Percentiles rank a stretch among this genome's conserved stretches.
phyloP scores from a whole-genome alignment of 176 grass and related monocot species.

The Themeda triandra region DNA sequence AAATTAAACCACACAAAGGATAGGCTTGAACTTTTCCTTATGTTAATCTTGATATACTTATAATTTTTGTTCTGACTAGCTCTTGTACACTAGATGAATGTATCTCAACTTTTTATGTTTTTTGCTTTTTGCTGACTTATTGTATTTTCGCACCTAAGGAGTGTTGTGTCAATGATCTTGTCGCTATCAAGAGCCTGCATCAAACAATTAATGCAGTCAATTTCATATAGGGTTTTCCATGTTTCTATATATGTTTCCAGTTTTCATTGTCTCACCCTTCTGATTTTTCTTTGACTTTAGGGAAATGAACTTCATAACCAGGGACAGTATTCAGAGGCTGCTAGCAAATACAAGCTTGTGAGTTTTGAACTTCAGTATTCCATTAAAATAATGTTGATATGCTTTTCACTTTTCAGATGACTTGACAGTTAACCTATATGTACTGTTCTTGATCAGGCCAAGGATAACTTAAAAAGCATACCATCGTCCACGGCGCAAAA shows the following conservation, averaged over 20 bases:
- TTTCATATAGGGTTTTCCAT: background rate
- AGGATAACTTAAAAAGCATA: slow-evolving; percentile 76
- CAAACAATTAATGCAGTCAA: background rate
- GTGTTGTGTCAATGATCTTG: background rate
- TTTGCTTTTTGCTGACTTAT: background rate
- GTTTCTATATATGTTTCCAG: background rate
- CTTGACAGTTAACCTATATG: background rate
- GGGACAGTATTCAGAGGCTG: slow-evolving; percentile 74
- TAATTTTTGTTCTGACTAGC: background rate
- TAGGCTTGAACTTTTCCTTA: background rate
- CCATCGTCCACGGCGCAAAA: slow-evolving; percentile 44
- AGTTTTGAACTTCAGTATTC: slow-evolving; percentile 29
- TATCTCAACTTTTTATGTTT: no score
- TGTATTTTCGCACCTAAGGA: background rate
- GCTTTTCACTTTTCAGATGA: background rate
- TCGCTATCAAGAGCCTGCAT: background rate
- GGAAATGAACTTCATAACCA: slow-evolving; percentile 82
- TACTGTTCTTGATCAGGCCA: slow-evolving; percentile 62
- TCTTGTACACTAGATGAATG: background rate
- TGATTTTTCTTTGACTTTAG: slow-evolving; percentile 39
- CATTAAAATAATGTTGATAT: background rate
- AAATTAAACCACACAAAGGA: background rate
- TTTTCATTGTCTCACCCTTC: slow-evolving; percentile 8
- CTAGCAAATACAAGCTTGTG: slow-evolving; percentile 89
- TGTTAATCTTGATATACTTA: background rate